phyloP scores from a whole-genome alignment of 148 eudicot species.

The Selenicereus undatus region DNA sequence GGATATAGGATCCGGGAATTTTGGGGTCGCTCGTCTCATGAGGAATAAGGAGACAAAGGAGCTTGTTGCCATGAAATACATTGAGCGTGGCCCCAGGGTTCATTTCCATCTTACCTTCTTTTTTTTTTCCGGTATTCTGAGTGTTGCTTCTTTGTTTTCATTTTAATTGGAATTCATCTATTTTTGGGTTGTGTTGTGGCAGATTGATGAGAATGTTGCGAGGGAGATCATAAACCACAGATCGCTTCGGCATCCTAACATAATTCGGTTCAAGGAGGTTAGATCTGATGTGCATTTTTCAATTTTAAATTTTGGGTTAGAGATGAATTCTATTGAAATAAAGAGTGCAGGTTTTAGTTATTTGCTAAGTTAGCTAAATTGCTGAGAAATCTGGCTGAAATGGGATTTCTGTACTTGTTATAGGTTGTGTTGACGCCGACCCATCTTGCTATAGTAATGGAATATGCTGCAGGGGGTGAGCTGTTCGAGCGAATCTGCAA shows the following conservation, averaged over 20 bases:
- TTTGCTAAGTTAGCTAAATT: neutral
- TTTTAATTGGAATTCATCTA: neutral
- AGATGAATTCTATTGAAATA: neutral
- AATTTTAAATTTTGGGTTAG: neutral
- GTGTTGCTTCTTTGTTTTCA: neutral
- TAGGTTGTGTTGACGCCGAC: constrained; percentile 76
- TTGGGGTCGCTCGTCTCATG: constrained; percentile 88
- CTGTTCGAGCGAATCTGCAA: constrained; percentile 68
- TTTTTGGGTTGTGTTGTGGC: constrained; percentile 12
- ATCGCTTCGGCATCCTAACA: constrained; percentile 78
- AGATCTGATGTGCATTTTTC: constrained; percentile 2
- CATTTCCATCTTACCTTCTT: neutral
- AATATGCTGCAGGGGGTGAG: constrained; percentile 84
- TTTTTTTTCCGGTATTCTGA: neutral
- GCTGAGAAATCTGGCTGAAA: neutral
- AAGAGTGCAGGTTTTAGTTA: neutral
- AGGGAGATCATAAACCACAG: constrained; percentile 84
- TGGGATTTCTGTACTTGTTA: neutral
- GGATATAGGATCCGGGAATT: constrained; percentile 92
- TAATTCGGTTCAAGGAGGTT: constrained; percentile 79
- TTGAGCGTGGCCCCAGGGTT: constrained; percentile 77
- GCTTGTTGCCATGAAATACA: constrained; percentile 94
- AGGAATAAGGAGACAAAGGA: constrained; percentile 77
- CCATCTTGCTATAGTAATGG: constrained; percentile 86
- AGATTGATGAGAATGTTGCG: constrained; percentile 88